These are phyloP conservation scores for Kingdonia uniflora DNA, from an alignment of 164 flowering plant species.

Conservation along the genomic window DNA sequence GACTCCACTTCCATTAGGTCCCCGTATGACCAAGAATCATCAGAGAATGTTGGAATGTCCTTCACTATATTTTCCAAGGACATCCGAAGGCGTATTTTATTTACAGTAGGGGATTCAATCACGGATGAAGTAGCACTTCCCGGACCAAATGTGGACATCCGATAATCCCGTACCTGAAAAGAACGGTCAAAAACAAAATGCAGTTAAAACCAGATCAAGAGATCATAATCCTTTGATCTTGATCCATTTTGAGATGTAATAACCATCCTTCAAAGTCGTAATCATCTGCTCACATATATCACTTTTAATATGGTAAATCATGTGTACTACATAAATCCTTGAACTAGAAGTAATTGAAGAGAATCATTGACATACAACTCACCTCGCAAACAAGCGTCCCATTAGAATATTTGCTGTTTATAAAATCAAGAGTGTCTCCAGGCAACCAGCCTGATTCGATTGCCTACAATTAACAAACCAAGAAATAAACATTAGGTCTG, in stretches of 20 bases:
- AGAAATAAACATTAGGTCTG: slow-evolving; percentile 2
- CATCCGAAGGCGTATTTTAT: slow-evolving; percentile 64
- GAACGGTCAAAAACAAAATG: neutral
- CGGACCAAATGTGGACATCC: slow-evolving; percentile 39
- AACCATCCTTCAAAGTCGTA: no score
- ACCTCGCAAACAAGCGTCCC: slow-evolving; percentile 87
- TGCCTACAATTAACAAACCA: slow-evolving; percentile 46
- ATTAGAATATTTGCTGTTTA: slow-evolving; percentile 74
- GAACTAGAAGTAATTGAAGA: neutral
- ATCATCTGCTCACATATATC: no score
- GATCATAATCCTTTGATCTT: neutral
- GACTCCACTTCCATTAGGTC: slow-evolving; percentile 98
- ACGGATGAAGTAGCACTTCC: slow-evolving; percentile 23
- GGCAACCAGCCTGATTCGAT: slow-evolving; percentile 90
- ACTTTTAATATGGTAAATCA: no score
- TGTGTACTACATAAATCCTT: no score
- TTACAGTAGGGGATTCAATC: slow-evolving; percentile 33
- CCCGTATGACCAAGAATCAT: slow-evolving; percentile 86
- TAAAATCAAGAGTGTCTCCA: slow-evolving; percentile 73
- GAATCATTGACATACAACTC: slow-evolving; percentile 14
- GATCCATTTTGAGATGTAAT: neutral
- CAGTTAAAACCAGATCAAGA: slow-evolving; percentile 2
- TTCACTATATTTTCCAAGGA: slow-evolving; percentile 90
- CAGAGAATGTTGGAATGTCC: slow-evolving; percentile 76
- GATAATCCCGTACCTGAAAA: slow-evolving; percentile 76